Base-by-base conservation (phyloP, 1,284 basidiomycete species). In the Omphalotus olearius region DNA sequence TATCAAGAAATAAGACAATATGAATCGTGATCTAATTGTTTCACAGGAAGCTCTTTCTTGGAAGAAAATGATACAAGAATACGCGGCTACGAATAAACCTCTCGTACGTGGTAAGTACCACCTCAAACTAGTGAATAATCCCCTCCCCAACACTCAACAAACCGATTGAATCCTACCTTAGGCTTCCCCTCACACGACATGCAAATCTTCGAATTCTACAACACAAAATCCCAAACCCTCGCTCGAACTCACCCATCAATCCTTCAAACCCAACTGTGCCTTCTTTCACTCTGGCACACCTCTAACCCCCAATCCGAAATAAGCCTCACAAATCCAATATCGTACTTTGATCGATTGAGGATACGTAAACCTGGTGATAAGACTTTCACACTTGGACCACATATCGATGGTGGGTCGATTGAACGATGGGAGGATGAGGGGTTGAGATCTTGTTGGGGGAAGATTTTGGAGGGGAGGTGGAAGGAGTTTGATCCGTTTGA, bases 371-470 rank as follows among this genome's bases (percentile, higher is more conserved):
- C 89, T 0, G 89, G 90, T 0, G 88, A 89, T 57, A 67, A 72
- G 5, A 72, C 74, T 26, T 80, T 81, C 56, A 68, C 72, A 0
- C 68, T 91, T 1, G 87, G 84, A 0, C 81, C 88, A 2, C 89
- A 92, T 60, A 74, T 88, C 41, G 88, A 92, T 60, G 85, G 84
- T 0, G 89, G 88, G 0, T 76, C 79, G 4, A 68, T 91, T 6
- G 88, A 93, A 65, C 69, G 86, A 0, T 92, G 90, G 89, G 88
- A 92, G 64, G 89, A 91, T 62, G 66, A 70, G 0, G 68, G 63
- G 1, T 88, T 82, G 60, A 69, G 84, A n/a, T 61, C 59, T 0
- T 81, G 81, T 16, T 91, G 82, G 65, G 43, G 57, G 4, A 61
- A 69, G 13, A 83, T 91, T 45, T 63, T 90, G 1, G 53, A 66